Conservation (phyloP, 148 eudicot genomes). For the Polygonum aviculare region DNA sequence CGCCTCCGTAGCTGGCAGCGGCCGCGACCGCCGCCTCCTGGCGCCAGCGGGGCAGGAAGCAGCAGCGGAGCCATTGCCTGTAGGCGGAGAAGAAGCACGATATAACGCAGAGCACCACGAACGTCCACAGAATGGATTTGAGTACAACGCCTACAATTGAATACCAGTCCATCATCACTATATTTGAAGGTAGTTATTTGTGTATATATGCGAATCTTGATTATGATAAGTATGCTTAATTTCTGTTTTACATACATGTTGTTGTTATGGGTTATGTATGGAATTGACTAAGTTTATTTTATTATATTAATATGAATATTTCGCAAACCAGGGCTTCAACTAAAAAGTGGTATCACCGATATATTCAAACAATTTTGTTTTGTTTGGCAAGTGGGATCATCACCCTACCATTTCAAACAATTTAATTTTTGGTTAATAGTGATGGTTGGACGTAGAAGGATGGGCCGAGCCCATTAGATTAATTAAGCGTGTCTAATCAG, state of each 20-base stretch:
- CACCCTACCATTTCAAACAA: too few species aligned
- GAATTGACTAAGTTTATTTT: neutral
- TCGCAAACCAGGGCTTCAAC: neutral
- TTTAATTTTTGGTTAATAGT: too few species aligned
- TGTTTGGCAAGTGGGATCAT: too few species aligned
- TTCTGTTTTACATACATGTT: neutral
- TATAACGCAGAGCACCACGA: neutral
- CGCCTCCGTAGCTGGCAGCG: neutral
- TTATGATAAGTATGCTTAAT: neutral
- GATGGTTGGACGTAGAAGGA: too few species aligned
- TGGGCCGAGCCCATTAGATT: too few species aligned
- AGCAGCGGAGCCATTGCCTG: neutral
- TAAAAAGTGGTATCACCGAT: neutral
- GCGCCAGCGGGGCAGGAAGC: neutral
- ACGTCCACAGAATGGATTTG: neutral
- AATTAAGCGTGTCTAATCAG: too few species aligned
- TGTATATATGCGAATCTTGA: neutral
- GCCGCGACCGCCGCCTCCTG: neutral
- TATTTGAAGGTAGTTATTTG: neutral
- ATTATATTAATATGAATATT: neutral
- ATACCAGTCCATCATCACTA: neutral
- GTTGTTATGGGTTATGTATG: neutral
- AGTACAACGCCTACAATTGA: neutral
- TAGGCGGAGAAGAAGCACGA: slow-evolving; percentile 1
- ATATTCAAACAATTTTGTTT: neutral